These are phyloP conservation scores for Neostapfia colusana DNA, from an alignment of 176 grass and related monocot species.

Conservation along the genomic window DNA sequence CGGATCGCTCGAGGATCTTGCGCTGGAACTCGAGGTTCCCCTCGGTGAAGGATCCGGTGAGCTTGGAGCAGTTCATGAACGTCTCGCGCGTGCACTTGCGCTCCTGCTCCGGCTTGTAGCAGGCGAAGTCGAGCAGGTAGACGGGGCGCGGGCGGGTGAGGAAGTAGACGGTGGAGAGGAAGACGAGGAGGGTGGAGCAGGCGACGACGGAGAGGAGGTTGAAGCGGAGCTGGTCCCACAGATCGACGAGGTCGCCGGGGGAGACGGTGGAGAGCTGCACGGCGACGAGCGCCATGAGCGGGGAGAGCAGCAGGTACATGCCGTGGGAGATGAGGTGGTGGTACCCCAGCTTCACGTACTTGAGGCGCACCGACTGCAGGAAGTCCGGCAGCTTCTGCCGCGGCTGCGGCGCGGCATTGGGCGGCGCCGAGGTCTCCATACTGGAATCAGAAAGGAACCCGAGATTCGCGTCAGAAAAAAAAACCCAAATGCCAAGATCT, in stretches of 20 bases:
- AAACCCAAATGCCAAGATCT: constrained; percentile 26
- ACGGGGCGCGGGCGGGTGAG: constrained; percentile 81
- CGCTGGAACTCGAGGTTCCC: constrained; percentile 88
- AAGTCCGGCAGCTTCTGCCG: constrained; percentile 73
- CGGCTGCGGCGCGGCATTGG: constrained; percentile 26
- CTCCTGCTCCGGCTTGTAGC: constrained; percentile 81
- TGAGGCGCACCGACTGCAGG: constrained; percentile 90
- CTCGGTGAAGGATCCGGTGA: constrained; percentile 67
- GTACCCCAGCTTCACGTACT: constrained; percentile 97
- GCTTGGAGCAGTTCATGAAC: constrained; percentile 70
- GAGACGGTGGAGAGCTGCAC: constrained; percentile 83
- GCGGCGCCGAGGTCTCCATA: constrained; percentile 41
- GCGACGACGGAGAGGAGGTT: constrained; percentile 70
- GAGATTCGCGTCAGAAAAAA: constrained; percentile 22
- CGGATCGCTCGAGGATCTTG: constrained; percentile 88
- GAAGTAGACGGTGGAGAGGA: constrained; percentile 94
- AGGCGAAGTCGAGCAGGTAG: constrained; percentile 87
- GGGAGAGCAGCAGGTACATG: constrained; percentile 84
- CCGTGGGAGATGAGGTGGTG: constrained; percentile 94
- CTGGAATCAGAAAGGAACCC: not conserved
- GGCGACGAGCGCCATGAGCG: constrained; percentile 64
- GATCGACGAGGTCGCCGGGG: constrained; percentile 50
- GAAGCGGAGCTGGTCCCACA: constrained; percentile 76
- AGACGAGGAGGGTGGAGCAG: constrained; percentile 88
- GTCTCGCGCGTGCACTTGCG: constrained; percentile 81